phyloP scores from a whole-genome alignment of 192 early-diverging fungal genomes.

The Linnemannia elongata region DNA sequence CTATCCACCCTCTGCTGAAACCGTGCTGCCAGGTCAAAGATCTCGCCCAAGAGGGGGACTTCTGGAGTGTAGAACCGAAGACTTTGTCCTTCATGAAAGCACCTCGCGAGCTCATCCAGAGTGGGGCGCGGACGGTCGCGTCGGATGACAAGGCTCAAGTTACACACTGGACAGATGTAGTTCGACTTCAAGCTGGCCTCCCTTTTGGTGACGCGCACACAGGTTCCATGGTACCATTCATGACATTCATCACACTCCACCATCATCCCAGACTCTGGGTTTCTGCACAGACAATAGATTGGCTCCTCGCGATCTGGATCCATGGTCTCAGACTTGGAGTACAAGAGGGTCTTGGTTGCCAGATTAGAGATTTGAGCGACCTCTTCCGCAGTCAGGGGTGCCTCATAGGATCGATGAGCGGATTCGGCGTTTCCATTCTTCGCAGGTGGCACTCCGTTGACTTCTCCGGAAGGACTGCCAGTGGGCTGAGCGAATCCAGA shows the following conservation, averaged over 20 bases:
- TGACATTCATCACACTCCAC: constrained; percentile 75
- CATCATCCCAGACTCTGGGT: constrained; percentile 74
- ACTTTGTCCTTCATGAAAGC: constrained; percentile 52
- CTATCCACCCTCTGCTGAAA: constrained; percentile 23
- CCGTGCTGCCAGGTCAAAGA: constrained; percentile 7
- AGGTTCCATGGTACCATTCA: constrained; percentile 77
- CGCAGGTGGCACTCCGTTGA: background rate
- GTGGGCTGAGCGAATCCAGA: background rate
- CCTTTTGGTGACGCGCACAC: constrained; percentile 62
- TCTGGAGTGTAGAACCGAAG: constrained; percentile 61
- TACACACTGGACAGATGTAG: constrained; percentile 72
- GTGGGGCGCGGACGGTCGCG: constrained; percentile 56
- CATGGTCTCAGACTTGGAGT: constrained; percentile 1
- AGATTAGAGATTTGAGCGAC: background rate
- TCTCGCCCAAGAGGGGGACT: constrained; percentile 19
- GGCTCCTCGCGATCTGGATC: constrained; percentile 28
- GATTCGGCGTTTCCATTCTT: background rate
- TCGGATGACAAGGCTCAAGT: constrained; percentile 42
- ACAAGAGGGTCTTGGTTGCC: constrained; percentile 1
- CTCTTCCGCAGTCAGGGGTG: background rate
- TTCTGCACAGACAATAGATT: constrained; percentile 74
- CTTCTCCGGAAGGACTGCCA: background rate
- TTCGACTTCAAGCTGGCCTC: constrained; percentile 58
- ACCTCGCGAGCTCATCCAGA: constrained; percentile 44
- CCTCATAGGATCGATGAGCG: background rate